Conservation (phyloP, 2,329 filamentous ascomycete genomes). For the Fusarium coffeatum region DNA sequence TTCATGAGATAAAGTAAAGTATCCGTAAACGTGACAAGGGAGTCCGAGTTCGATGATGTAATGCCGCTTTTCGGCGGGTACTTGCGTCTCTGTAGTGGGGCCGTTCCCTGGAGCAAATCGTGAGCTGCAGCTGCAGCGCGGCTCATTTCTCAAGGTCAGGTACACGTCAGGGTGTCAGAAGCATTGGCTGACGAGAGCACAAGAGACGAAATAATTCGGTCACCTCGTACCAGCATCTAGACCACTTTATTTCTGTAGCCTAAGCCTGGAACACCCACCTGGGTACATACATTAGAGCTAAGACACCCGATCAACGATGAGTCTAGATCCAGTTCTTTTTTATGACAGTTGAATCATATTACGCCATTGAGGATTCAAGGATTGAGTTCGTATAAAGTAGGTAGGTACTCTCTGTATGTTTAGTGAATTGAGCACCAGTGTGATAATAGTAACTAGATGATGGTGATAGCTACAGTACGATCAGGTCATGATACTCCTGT, state of each 20-base stretch:
- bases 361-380: constrained; percentile 6
- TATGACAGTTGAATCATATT: constrained; percentile 6
- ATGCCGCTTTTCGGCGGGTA: constrained; percentile 32
- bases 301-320: constrained; percentile 9
- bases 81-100: constrained; percentile 17
- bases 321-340: constrained; percentile 14
- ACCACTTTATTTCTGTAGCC: too few relatives aligned
- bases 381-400: neutral
- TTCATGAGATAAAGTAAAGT: constrained; percentile 12
- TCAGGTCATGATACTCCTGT: neutral
- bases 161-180: too few relatives aligned
- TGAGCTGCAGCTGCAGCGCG: constrained; percentile 20
- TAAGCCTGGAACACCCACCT: too few relatives aligned
- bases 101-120: constrained; percentile 22
- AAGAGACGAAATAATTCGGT: too few relatives aligned
- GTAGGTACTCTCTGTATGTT: neutral
- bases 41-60: constrained; percentile 43
- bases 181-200: too few relatives aligned
- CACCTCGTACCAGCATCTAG: rapidly evolving
- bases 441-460: neutral
- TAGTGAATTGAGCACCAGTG: neutral
- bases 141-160: constrained; percentile 14
- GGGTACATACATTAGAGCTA: constrained; percentile 1
- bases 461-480: neutral
- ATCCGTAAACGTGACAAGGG: neutral